Base-by-base conservation (phyloP, 2,329 filamentous ascomycete genomes). In the Golovinomyces cichoracearum region DNA sequence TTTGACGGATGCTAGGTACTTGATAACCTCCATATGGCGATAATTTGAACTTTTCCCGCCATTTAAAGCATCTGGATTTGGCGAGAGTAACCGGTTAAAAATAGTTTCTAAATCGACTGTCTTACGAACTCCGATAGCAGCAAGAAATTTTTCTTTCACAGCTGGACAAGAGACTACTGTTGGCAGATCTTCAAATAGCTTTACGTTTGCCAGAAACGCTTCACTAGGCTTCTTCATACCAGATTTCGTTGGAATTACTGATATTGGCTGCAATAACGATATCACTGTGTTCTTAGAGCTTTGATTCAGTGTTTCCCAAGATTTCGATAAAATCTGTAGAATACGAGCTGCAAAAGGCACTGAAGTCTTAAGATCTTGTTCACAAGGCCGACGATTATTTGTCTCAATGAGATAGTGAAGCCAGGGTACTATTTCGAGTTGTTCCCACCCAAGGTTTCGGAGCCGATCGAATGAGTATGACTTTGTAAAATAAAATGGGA, bases 91-190 rank as follows among this genome's bases (percentile, higher is more conserved):
- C 41, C 88, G 74, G 22, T 82, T 80, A 57, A 98, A 95, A 26
- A 98, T 92, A 26, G 92, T 88, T 27, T 84, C 84, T 1, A 98
- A 67, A 56, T 98, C 90, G 19, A 98, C 78, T 0, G 90, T 98
- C 65, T 95, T 95, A 51, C 90, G 77, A 23, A 98, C 86, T 2
- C 90, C 88, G 27, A 98, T 68, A 1, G 82, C 74, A 2, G 72
- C 66, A 40, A 98, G 64, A 52, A 98, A 83, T 61, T 92, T 94
- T 42, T 95, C 88, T 60, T 94, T 95, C 12, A 94, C 73, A 27
- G 77, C 74, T 37, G 79, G 76, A 40, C 86, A 76, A 12, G 74
- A 76, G 53, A 78, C 74, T 1, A 95, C 76, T 12, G 80, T 78
- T 0, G 90, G 86, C 15, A 98, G 68, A 60, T 98, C 90, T 52